Evolutionary conservation across 768 basidiomycete species (phyloP).

Genomic region (Pleurotus eryngii): DNA sequence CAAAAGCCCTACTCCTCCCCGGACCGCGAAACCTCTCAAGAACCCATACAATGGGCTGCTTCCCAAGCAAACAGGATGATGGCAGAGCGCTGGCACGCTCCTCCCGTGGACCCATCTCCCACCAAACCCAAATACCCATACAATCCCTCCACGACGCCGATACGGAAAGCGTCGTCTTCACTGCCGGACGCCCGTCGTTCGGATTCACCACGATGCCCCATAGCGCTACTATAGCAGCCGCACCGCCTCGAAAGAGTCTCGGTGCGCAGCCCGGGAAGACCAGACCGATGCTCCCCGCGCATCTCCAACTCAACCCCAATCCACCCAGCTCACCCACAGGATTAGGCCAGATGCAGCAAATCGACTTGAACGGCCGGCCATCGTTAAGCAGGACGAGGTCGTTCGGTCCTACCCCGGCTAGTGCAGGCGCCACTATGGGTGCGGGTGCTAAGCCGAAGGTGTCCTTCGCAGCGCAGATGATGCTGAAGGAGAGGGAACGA

Average conservation of each 20-base stretch:
- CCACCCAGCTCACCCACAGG: background rate
- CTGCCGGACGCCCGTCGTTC: constrained; percentile 2
- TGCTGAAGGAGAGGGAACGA: constrained; percentile 5
- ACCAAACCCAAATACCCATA: constrained; percentile 1
- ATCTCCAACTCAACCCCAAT: background rate
- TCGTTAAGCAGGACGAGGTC: background rate
- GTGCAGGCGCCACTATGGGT: background rate
- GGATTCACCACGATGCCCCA: constrained; percentile 2
- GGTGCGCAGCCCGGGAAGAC: background rate
- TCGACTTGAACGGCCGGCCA: background rate
- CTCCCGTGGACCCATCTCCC: constrained; percentile 2
- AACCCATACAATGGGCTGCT: constrained; percentile 1
- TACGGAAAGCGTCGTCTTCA: constrained; percentile 7
- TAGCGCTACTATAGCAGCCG: background rate
- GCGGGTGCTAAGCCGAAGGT: constrained; percentile 3
- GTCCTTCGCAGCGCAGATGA: constrained; percentile 2
- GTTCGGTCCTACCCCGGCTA: background rate
- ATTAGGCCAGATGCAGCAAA: background rate
- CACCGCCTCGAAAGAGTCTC: constrained; percentile 1
- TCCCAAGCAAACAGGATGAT: constrained; percentile 8
- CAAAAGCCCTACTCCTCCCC: background rate
- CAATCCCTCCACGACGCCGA: constrained; percentile 7
- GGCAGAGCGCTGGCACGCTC: constrained; percentile 8
- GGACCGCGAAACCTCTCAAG: constrained; percentile 1
- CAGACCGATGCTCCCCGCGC: constrained; percentile 3